Base-by-base conservation (phyloP, 2,329 filamentous ascomycete species). In the Moelleriella libera region DNA sequence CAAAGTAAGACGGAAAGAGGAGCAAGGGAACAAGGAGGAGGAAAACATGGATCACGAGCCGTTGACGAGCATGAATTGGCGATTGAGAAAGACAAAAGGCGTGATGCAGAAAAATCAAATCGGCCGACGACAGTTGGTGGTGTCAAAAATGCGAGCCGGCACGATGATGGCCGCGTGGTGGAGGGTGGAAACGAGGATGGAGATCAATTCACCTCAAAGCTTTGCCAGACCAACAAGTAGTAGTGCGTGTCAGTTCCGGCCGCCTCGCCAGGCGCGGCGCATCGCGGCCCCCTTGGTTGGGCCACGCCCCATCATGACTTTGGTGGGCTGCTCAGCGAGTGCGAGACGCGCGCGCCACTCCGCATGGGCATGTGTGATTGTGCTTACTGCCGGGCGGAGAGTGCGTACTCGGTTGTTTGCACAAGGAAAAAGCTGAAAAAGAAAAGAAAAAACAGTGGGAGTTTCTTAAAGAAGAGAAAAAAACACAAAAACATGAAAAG, bases 281-380 rank as follows among this genome's bases (percentile, higher is more conserved):
- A 50, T 50, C 48, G 46, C 46, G 48, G 48, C 40, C 43, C 48
- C 48, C 44, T 48, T 46, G 45, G 47, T 53, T 37, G 51, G 48
- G 45, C 48, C 47, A 50, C 47, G 45, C 45, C 48, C 44, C 45
- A 55, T 60, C 54, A 56, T 49, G 49, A 49, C 43, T 32, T 44
- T 45, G 41, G 47, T 44, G 47, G 39, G 47, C 43, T 30, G 41
- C 32, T 8, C 32, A 21, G 21, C 21, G 21, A 21, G 21, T 21
- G 21, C 21, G 21, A 21, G 21, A 21, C 21, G 21, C 21, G 21
- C 21, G 21, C 2, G 21, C 21, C 21, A 21, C 21, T 21, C 21
- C 21, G 21, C 21, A 21, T 21, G 21, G 2, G 21, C 21, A 21
- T 21, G 21, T 21, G 21, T 21, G 21, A 21, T 21, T 21, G 21